phyloP scores from a whole-genome alignment of 768 basidiomycete species.

The Lactifluus echinatus region DNA sequence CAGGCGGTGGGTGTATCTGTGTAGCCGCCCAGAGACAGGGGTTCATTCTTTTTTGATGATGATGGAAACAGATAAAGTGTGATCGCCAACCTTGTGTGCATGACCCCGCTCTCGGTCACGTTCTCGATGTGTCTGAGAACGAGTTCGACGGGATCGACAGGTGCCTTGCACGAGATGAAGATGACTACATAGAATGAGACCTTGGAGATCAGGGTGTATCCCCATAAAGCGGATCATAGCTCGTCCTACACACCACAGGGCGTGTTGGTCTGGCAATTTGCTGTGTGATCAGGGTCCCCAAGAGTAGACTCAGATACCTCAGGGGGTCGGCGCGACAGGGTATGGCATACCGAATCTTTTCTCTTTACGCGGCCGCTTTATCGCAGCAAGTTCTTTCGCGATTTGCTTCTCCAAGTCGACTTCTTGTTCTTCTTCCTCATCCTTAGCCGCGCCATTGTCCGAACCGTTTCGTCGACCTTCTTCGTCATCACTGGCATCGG shows the following conservation, averaged over 20 bases:
- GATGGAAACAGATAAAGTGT: background rate
- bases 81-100: conserved; percentile 51
- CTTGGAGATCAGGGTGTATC: background rate
- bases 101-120: conserved; percentile 52
- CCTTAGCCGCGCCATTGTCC: conserved; percentile 30
- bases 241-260: conserved; percentile 51
- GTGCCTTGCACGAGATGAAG: conserved; percentile 72
- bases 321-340: background rate
- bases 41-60: background rate
- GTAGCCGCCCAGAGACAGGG: no score
- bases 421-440: no score
- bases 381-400: conserved; percentile 57
- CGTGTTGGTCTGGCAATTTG: conserved; percentile 71
- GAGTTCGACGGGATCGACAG: conserved; percentile 67
- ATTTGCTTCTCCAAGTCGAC: conserved; percentile 60
- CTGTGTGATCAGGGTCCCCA: conserved; percentile 30
- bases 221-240: background rate
- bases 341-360: conserved; percentile 52
- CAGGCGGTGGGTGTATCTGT: conserved; percentile 61
- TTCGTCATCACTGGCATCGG: background rate
- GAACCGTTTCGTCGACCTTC: conserved; percentile 19
- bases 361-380: conserved; percentile 57
- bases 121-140: conserved; percentile 55
- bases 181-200: conserved; percentile 39
- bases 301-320: background rate